phyloP scores from a whole-genome alignment of 495 filamentous ascomycete species.

The Hyphodiscus hymeniophilus region DNA sequence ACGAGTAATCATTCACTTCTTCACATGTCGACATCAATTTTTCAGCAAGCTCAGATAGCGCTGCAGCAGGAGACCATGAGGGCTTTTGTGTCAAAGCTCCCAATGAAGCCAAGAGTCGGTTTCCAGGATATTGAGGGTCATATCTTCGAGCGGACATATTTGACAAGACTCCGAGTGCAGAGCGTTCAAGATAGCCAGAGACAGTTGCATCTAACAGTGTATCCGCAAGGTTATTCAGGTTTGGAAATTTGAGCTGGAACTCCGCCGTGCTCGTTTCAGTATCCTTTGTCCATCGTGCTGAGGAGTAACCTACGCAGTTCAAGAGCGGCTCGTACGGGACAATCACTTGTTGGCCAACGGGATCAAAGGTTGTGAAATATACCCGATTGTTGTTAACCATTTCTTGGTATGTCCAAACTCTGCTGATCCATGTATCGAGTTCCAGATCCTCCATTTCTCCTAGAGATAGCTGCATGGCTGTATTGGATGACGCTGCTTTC shows the following conservation, averaged over 20 bases:
- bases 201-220: not conserved
- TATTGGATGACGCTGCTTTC: not conserved
- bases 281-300: not conserved
- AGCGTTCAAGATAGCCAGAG: slow-evolving; percentile 1
- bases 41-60: not conserved
- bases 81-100: slow-evolving; percentile 4
- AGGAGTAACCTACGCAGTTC: slow-evolving; percentile 7
- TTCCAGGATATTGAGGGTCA: not conserved
- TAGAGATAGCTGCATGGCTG: not conserved
- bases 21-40: slow-evolving; percentile 9
- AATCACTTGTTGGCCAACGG: not conserved
- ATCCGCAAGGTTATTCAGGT: slow-evolving; percentile 3
- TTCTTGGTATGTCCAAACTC: slow-evolving; percentile 12
- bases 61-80: not conserved
- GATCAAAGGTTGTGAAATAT: not conserved
- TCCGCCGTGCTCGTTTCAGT: not conserved
- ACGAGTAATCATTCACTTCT: slow-evolving; percentile 8
- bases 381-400: slow-evolving; percentile 1
- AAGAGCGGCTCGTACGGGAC: not conserved
- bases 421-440: slow-evolving; percentile 3
- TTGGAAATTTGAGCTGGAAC: slow-evolving; percentile 1
- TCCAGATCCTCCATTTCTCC: slow-evolving; percentile 2
- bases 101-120: slow-evolving; percentile 3
- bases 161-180: slow-evolving; percentile 1
- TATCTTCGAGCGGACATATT: slow-evolving; percentile 4